Percentiles rank a stretch among this genome's conserved stretches.
Conservation (phyloP, 257 asterid genomes). For the Salvia miltiorrhiza region DNA sequence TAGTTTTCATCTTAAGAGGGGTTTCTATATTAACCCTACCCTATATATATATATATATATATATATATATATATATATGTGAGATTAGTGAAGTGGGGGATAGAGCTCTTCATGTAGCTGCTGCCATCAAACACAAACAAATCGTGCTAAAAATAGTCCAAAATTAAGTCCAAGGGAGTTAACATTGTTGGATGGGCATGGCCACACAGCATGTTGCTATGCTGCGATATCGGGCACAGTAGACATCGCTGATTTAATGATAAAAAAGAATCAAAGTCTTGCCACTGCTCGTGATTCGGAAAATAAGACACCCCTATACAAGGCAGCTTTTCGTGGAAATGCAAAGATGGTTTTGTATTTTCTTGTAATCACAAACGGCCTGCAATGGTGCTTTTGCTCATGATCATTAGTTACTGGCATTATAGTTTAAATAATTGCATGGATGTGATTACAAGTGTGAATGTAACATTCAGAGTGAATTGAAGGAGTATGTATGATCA, state of each 20-base stretch:
- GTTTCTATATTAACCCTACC: no score
- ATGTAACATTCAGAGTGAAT: no score
- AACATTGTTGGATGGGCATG: background rate
- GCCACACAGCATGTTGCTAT: constrained; percentile 9
- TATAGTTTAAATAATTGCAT: no score
- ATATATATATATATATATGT: no score
- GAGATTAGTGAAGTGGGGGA: background rate
- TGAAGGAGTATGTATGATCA: no score
- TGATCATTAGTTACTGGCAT: no score
- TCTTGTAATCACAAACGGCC: no score
- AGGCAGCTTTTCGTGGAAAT: constrained; percentile 10
- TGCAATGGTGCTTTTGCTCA: no score
- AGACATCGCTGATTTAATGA: constrained; percentile 18
- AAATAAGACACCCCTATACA: background rate
- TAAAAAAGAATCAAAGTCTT: background rate
- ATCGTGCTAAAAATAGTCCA: background rate
- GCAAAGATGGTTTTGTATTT: constrained; percentile 20
- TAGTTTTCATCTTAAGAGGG: no score
- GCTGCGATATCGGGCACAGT: constrained; percentile 21
- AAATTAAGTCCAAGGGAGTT: background rate
- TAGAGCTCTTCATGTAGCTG: constrained; percentile 16
- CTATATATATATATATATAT: no score
- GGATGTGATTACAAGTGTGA: no score
- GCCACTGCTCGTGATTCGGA: background rate
- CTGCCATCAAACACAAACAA: background rate